Percentiles rank a stretch among this genome's conserved stretches.
Conservation (phyloP, 176 grass and related monocot species). For the Musa beccarii region DNA sequence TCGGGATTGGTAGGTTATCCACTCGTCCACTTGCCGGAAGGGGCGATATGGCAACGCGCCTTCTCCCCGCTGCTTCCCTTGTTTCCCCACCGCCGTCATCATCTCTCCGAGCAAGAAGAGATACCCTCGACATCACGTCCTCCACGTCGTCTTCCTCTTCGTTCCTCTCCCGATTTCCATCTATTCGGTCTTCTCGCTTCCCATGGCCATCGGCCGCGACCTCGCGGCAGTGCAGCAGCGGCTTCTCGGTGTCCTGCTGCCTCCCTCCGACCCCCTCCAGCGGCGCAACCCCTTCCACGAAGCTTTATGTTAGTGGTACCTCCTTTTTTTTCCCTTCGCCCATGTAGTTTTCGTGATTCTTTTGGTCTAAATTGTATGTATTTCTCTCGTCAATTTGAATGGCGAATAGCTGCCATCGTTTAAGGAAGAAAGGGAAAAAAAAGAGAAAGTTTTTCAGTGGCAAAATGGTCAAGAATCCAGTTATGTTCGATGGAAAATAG, state of each 20-base stretch:
- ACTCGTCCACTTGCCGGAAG: neutral
- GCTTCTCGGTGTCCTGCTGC: conserved; percentile 5
- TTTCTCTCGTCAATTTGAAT: no score
- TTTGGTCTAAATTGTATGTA: no score
- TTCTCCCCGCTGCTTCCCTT: neutral
- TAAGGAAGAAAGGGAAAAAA: no score
- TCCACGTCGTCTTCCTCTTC: neutral
- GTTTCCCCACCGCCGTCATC: neutral
- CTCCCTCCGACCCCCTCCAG: conserved; percentile 11
- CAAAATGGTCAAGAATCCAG: no score
- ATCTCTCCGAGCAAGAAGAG: neutral
- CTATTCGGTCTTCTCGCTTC: neutral
- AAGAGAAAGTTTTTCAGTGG: no score
- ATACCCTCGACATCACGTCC: neutral
- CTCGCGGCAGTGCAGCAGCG: neutral
- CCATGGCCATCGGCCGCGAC: neutral
- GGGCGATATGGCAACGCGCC: neutral
- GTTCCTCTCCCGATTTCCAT: neutral
- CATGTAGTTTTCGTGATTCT: neutral
- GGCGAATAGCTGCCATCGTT: no score
- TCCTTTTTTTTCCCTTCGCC: neutral
- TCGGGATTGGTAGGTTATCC: neutral
- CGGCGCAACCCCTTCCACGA: conserved; percentile 26
- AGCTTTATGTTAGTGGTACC: conserved; percentile 53
- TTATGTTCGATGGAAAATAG: no score